A percentile compares a stretch with the other conserved stretches of the same genome.
Evolutionary conservation across 75 land plant species (phyloP).

Genomic region (Pinus tabuliformis): DNA sequence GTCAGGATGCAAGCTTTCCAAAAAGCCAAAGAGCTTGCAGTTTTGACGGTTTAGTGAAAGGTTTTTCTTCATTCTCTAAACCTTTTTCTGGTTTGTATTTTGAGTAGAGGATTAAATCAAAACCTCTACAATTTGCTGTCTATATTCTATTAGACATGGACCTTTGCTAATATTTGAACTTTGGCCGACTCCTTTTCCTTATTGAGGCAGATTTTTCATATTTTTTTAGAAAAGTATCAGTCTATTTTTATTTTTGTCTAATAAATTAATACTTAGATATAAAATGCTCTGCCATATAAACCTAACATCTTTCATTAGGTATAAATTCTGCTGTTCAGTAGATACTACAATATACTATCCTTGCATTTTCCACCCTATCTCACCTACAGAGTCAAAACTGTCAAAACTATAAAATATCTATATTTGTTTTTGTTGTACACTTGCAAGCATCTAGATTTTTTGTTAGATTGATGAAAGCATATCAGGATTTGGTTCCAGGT

Average conservation of each 20-base stretch:
- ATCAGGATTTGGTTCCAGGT: constrained; percentile 45
- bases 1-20: too few species aligned
- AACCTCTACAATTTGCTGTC: too few species aligned
- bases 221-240: background rate
- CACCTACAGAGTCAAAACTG: background rate
- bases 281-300: background rate
- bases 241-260: background rate
- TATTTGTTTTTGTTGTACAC: background rate
- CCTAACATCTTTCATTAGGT: background rate
- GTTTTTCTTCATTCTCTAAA: too few species aligned
- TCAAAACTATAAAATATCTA: background rate
- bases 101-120: too few species aligned
- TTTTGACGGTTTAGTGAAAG: too few species aligned
- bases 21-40: too few species aligned
- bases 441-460: background rate
- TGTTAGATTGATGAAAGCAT: background rate
- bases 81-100: too few species aligned
- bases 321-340: background rate
- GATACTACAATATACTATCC: background rate
- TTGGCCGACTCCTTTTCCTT: background rate
- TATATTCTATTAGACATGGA: too few species aligned
- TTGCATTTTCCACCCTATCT: background rate
- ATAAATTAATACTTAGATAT: background rate
- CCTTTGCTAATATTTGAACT: background rate
- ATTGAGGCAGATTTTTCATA: background rate